Conservation (phyloP, 2,329 filamentous ascomycete genomes). For the Pseudogymnoascus sp. region DNA sequence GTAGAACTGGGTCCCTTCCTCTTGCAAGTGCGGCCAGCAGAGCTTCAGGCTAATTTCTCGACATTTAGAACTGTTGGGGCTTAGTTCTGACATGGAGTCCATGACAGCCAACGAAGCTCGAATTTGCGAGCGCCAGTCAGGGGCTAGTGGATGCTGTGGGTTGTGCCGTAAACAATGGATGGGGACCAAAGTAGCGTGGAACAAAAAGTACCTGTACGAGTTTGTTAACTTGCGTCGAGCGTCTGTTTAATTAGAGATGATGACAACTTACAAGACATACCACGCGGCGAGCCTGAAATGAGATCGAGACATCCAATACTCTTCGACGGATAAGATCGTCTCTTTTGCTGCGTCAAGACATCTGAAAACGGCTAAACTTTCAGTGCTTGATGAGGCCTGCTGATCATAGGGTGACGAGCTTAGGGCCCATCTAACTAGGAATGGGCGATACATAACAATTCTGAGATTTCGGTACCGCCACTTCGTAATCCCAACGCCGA, state of each 20-base stretch:
- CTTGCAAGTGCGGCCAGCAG: constrained; percentile 15
- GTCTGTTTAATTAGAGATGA: neutral
- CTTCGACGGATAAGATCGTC: constrained; percentile 13
- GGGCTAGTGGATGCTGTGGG: constrained; percentile 11
- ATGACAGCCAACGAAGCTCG: constrained; percentile 15
- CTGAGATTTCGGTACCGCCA: constrained; percentile 19
- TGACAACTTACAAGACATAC: constrained; percentile 17
- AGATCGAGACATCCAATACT: constrained; percentile 13
- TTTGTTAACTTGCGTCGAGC: neutral
- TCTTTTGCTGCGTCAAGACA: constrained; percentile 14
- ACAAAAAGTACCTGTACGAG: constrained; percentile 12
- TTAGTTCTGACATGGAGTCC: constrained; percentile 14
- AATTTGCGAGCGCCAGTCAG: constrained; percentile 15
- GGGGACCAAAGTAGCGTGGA: constrained; percentile 12
- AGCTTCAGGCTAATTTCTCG: constrained; percentile 17
- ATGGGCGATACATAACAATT: constrained; percentile 18
- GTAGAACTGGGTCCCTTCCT: constrained; percentile 3
- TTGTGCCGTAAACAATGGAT: constrained; percentile 11
- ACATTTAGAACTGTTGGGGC: constrained; percentile 14
- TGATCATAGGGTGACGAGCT: neutral
- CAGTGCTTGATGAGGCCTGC: neutral
- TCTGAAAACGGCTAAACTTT: constrained; percentile 9
- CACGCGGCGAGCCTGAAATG: constrained; percentile 15
- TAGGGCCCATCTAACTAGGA: constrained; percentile 15
- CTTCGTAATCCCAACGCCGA: constrained; percentile 14